Evolutionary conservation across 1,139 yeast species (phyloP), one percentile per base, ranked within the genome.

Genomic region (Candida freyschussii): DNA sequence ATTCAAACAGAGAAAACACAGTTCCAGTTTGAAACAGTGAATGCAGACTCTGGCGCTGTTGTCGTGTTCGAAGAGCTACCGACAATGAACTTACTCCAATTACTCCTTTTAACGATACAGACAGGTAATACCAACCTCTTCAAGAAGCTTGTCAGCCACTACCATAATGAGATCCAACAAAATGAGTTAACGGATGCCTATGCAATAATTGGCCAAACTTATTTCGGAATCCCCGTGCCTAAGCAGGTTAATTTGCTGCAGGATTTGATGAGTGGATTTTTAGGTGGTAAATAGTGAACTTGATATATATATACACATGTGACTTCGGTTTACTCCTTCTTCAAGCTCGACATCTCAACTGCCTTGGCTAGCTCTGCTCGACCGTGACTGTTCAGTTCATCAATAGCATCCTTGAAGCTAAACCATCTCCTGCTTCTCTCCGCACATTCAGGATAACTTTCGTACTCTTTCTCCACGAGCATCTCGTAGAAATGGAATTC

Each of bases 401-500:
- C 74, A 39, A 68, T 69, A 2, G 96, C 96, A 43, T 84, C 89
- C 2, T 70, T 60, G 48, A 74, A 86, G 2, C 72, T 64, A 50
- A 84, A 80, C 95, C 96, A 86, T 39, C 74, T 62, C 32, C 97
- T 63, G 23, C 67, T 62, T 41, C 97, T 66, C 36, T 61, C 62
- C 11, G 60, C 37, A 16, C 55, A 45, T 56, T 91, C 98, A 0
- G 98, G 98, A 82, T 89, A 91, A 19, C 59, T 65, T 1, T 64
- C 69, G 29, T 70, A 70, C 44, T 83, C 62, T 30, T 69, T 62
- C 17, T 62, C 72, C 2, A 82, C 75, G 13, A 59, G 52, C 79
- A 89, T 67, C 55, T 87, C 95, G 55, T 69, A 91, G 54, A 89
- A 81, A 55, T 87, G 93, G 52, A 79, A 89, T 54, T 85, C 95